Base-by-base conservation (phyloP, 2,329 filamentous ascomycete genomes). In the Aplosporella prunicola region DNA sequence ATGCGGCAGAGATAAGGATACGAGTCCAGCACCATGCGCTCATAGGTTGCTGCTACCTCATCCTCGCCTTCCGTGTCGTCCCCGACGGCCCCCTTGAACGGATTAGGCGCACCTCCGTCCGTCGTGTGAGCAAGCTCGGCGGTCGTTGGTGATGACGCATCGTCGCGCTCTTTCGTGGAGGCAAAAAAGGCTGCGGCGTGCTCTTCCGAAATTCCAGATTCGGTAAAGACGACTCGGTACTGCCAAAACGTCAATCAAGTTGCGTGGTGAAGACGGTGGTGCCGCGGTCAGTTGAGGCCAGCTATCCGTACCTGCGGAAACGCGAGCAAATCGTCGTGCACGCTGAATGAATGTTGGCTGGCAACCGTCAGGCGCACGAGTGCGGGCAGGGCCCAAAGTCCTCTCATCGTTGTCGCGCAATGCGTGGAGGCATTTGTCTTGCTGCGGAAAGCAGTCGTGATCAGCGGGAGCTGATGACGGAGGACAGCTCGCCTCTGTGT, bases 301-400 rank as follows among this genome's bases (percentile, higher is more conserved):
- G 38, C 29, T 38, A 8, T 11, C 20, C 67, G 45, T 68, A 89
- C 84, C 72, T 91, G 85, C 9, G 88, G 88, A 61, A 82, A 86
- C 13, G 86, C 86, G 40, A 93, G 71, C 35, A 94, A 61, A 56
- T 95, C 88, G 55, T 93, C 85, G 52, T 91, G 79, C 40, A 93
- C 82, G 63, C 80, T 93, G 66, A 94, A 94, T 14, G 69, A 62
- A 47, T 71, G 70, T 50, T 72, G 70, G 49, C 60, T 72, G 31
- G 69, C 72, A 41, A 70, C 57, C 38, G 62, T 64, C 32, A 68
- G 52, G 42, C 64, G 64, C 45, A 69, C 44, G 14, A 69, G 47
- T 2, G 64, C 63, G 14, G 66, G 63, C 16, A 70, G 54, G 8
- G 66, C 65, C 58, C 66, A 64, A 47, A 70, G 62, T 43, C 62